Evolutionary conservation across 352 stramenopile genomes (phyloP).

Genomic region (Phytophthora pini): DNA sequence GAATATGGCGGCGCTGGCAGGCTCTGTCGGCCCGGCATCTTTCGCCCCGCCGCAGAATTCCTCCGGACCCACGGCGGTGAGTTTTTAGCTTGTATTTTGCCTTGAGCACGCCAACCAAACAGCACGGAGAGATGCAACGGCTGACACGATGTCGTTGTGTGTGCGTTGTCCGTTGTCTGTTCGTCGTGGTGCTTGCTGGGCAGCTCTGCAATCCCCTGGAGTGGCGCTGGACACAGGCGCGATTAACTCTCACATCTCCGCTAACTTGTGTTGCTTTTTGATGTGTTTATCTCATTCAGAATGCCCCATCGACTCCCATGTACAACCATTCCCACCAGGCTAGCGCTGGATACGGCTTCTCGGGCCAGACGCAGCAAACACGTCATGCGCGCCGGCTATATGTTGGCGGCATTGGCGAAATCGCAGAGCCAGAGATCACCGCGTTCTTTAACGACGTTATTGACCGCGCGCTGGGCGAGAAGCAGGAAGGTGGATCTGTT

Average conservation of each 20-base stretch:
- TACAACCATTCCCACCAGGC: slow-evolving; percentile 35
- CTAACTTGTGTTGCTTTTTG: slow-evolving; percentile 40
- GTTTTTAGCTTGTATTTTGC: slow-evolving; percentile 14
- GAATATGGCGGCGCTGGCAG: slow-evolving; percentile 76
- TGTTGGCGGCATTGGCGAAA: slow-evolving; percentile 92
- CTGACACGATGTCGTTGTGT: slow-evolving; percentile 55
- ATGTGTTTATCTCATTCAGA: slow-evolving; percentile 33
- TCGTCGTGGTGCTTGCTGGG: slow-evolving; percentile 37
- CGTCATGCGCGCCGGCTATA: slow-evolving; percentile 97
- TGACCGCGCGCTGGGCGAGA: slow-evolving; percentile 79
- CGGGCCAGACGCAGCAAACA: slow-evolving; percentile 91
- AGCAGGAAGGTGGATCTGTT: slow-evolving; percentile 76
- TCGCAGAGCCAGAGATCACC: slow-evolving; percentile 86
- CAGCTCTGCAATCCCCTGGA: slow-evolving; percentile 29
- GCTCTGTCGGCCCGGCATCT: slow-evolving; percentile 64
- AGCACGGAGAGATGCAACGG: slow-evolving; percentile 43
- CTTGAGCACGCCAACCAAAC: slow-evolving; percentile 26
- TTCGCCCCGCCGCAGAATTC: slow-evolving; percentile 54
- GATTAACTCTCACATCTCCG: slow-evolving; percentile 22
- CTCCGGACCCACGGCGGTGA: slow-evolving; percentile 29
- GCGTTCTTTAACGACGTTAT: slow-evolving; percentile 94
- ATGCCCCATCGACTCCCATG: slow-evolving; percentile 10
- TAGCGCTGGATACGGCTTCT: slow-evolving; percentile 23
- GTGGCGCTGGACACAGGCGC: slow-evolving; percentile 26
- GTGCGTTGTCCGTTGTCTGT: slow-evolving; percentile 66